phyloP scores from a whole-genome alignment of 75 land plant species.

The Cupressus sempervirens region DNA sequence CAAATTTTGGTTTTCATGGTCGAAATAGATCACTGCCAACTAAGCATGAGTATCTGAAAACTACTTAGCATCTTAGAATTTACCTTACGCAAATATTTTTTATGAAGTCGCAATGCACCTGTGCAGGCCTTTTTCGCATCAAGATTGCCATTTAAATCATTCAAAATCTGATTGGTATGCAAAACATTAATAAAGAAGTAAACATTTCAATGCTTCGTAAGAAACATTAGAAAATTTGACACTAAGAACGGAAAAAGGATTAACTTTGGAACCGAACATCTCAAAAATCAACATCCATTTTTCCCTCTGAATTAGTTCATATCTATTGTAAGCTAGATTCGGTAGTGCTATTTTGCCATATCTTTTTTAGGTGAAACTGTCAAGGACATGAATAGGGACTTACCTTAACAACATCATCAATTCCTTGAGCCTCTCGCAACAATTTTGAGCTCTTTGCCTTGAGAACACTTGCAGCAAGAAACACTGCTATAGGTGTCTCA shows the following conservation, averaged over 20 bases:
- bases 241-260: background rate
- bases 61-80: background rate
- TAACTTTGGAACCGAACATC: background rate
- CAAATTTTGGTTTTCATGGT: background rate
- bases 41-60: background rate
- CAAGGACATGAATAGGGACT: background rate
- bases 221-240: background rate
- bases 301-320: background rate
- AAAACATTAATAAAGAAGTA: background rate
- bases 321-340: background rate
- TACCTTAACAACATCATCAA: conserved; percentile 94
- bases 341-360: background rate
- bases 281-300: background rate
- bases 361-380: background rate
- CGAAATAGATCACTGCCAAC: background rate
- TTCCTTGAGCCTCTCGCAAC: conserved; percentile 68
- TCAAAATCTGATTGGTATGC: conserved; percentile 45
- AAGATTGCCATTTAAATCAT: conserved; percentile 63
- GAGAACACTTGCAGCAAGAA: conserved; percentile 84
- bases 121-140: conserved; percentile 67
- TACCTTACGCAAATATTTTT: conserved; percentile 57
- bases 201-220: background rate
- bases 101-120: conserved; percentile 67
- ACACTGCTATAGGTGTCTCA: conserved; percentile 74
- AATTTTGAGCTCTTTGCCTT: conserved; percentile 71